phyloP scores from a whole-genome alignment of 2,329 filamentous ascomycete genomes.

The Pseudogymnoascus sp. region DNA sequence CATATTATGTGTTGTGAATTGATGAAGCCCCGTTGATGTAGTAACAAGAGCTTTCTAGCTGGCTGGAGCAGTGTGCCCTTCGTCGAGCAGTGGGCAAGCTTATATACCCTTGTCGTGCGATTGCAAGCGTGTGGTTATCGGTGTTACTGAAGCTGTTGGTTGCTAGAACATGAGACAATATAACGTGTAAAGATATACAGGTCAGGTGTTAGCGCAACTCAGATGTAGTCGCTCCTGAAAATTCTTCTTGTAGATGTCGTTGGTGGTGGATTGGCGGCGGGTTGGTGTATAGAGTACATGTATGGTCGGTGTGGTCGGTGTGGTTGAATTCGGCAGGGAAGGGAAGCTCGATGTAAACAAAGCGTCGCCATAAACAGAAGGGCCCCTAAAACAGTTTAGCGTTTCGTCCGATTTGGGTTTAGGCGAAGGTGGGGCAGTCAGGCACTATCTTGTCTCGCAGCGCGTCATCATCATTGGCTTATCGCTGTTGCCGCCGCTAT shows the following conservation, averaged over 20 bases:
- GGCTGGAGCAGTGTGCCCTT: not conserved
- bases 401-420: conserved; percentile 3
- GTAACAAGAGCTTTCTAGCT: not conserved
- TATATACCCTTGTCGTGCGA: conserved; percentile 4
- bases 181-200: not conserved
- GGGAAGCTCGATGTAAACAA: conserved; percentile 3
- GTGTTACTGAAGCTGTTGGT: not conserved
- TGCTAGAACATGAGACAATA: not conserved
- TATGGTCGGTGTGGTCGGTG: not conserved
- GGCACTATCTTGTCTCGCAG: not conserved
- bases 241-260: not conserved
- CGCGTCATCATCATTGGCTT: not conserved
- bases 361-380: conserved; percentile 8
- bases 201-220: not conserved
- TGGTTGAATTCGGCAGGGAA: conserved; percentile 7
- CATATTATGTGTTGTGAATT: conserved; percentile 32
- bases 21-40: not conserved
- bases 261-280: not conserved
- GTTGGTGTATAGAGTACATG: not conserved
- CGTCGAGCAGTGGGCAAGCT: conserved; percentile 1
- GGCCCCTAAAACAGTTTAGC: conserved; percentile 4
- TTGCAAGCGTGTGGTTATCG: not conserved
- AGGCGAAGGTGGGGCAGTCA: conserved; percentile 4
- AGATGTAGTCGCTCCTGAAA: not conserved
- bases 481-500: not conserved